Conservation (phyloP, 2,329 filamentous ascomycete genomes). For the Aspergillus pseudoterreus region DNA sequence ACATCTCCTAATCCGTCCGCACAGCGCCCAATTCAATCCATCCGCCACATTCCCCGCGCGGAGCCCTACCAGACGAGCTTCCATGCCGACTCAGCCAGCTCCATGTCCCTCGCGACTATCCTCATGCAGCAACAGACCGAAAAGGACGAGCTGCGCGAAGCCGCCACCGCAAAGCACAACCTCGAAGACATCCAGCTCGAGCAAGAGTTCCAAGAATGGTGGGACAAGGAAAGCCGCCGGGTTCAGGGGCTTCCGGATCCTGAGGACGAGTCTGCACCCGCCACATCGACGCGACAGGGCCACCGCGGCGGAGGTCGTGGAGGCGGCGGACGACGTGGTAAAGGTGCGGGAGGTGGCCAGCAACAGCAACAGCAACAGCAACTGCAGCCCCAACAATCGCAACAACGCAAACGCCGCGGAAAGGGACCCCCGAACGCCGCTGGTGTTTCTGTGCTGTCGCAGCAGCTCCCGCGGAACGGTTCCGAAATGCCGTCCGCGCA, state of each 20-base stretch:
- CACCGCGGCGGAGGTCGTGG: conserved; percentile 4
- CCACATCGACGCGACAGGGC: conserved; percentile 10
- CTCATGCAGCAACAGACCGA: conserved; percentile 82
- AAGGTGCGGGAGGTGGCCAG: neutral
- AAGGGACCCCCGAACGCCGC: conserved; percentile 6
- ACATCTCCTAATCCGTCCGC: conserved; percentile 18
- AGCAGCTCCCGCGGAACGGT: conserved; percentile 9
- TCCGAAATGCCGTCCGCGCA: neutral
- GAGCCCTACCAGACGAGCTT: conserved; percentile 25
- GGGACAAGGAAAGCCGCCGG: conserved; percentile 38
- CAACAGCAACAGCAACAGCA: neutral
- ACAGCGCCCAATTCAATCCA: conserved; percentile 35
- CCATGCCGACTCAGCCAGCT: conserved; percentile 56
- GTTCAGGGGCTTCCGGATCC: conserved; percentile 31
- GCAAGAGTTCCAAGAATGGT: conserved; percentile 81
- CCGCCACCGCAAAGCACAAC: conserved; percentile 74
- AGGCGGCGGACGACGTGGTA: neutral
- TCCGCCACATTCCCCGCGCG: conserved; percentile 48
- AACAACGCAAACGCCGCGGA: conserved; percentile 13
- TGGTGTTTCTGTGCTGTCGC: conserved; percentile 6
- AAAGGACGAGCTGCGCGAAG: conserved; percentile 76
- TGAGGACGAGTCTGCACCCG: conserved; percentile 10
- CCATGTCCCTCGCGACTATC: conserved; percentile 81
- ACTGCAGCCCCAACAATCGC: neutral
- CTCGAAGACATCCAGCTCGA: conserved; percentile 94